These are phyloP conservation scores for Eucalyptus tenuipes DNA, from an alignment of 345 rosid genomes.

Conservation along the genomic window DNA sequence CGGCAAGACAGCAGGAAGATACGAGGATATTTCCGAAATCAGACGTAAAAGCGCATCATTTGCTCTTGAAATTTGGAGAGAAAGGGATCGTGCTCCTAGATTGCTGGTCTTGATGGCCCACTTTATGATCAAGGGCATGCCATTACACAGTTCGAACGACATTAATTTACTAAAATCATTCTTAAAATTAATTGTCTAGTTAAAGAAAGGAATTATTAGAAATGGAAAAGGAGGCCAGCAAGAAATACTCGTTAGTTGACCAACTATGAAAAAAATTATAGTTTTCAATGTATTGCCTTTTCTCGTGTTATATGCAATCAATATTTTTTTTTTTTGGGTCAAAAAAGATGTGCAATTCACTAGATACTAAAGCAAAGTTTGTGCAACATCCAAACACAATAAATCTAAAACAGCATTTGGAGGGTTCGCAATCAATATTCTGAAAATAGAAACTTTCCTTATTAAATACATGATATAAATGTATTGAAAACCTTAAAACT, in stretches of 20 bases:
- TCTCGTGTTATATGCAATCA: too few species aligned
- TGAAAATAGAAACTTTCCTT: too few species aligned
- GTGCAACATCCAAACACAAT: too few species aligned
- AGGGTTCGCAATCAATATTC: too few species aligned
- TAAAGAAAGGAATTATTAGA: too few species aligned
- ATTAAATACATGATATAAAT: too few species aligned
- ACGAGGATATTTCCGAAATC: background rate
- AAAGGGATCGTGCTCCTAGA: background rate
- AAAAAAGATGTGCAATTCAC: too few species aligned
- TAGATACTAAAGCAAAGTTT: too few species aligned
- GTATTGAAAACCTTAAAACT: fast-evolving
- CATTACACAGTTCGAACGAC: background rate
- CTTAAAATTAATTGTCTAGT: too few species aligned
- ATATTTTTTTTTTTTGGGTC: too few species aligned
- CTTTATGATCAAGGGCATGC: background rate
- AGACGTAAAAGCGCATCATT: background rate
- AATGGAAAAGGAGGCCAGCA: background rate
- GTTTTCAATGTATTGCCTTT: background rate
- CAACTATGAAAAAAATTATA: background rate
- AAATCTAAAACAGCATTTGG: too few species aligned
- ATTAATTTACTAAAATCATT: background rate
- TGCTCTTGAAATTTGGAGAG: background rate
- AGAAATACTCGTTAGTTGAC: background rate
- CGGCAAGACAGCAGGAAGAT: background rate
- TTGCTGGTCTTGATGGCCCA: background rate